Conservation (phyloP, 1,284 basidiomycete species). For the Marasmius fiardii region DNA sequence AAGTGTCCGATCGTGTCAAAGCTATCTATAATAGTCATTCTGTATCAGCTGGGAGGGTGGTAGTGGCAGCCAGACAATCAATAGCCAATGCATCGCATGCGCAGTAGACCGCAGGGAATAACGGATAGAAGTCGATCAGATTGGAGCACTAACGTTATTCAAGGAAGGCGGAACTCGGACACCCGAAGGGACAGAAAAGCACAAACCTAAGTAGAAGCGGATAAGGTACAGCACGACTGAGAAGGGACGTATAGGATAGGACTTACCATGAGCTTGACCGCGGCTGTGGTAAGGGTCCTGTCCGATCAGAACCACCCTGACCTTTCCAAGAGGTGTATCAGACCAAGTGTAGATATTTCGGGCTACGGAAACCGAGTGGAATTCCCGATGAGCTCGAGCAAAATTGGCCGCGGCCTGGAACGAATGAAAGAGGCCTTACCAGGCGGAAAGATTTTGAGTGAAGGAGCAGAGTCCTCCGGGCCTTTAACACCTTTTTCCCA, state of each 20-base stretch:
- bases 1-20: neutral
- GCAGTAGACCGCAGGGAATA: too few relatives aligned
- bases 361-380: constrained; percentile 42
- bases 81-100: too few relatives aligned
- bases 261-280: constrained; percentile 68
- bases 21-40: neutral
- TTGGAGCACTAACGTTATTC: constrained; percentile 54
- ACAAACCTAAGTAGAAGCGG: constrained; percentile 50
- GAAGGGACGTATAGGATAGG: constrained; percentile 13
- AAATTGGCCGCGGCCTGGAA: too few relatives aligned
- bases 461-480: constrained; percentile 39
- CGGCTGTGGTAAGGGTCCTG: constrained; percentile 74
- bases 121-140: constrained; percentile 10
- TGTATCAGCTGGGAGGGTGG: neutral
- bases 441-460: constrained; percentile 57
- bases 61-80: too few relatives aligned
- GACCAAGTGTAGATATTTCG: constrained; percentile 82
- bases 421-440: constrained; percentile 40
- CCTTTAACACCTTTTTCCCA: constrained; percentile 65
- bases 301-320: constrained; percentile 79
- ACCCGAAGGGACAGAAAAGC: constrained; percentile 83
- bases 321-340: constrained; percentile 71
- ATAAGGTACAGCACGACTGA: neutral
- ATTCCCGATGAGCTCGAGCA: too few relatives aligned
- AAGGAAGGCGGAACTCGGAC: constrained; percentile 77